Evolutionary conservation across 352 stramenopile species (phyloP).

Genomic region (Globisporangium echinulatum): DNA sequence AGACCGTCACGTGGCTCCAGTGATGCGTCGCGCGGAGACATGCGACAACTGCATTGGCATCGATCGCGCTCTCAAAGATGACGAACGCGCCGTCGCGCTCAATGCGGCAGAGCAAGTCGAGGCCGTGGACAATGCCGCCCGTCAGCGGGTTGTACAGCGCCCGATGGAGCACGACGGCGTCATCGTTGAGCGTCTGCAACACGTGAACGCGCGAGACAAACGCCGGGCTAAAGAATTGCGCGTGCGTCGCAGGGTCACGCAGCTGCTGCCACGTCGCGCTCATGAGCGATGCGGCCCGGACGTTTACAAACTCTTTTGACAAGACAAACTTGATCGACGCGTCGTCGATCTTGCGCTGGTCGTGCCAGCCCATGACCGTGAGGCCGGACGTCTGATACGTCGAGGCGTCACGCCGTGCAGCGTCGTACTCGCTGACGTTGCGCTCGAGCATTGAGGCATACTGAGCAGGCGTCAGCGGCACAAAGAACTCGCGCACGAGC

Average conservation of each 20-base stretch:
- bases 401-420: constrained; percentile 14
- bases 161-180: constrained; percentile 47
- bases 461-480: constrained; percentile 17
- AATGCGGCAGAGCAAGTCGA: constrained; percentile 51
- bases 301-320: constrained; percentile 36
- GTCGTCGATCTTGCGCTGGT: constrained; percentile 34
- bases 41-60: constrained; percentile 46
- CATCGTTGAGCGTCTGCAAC: constrained; percentile 44
- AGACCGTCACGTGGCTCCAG: constrained; percentile 45
- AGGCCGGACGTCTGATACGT: constrained; percentile 25
- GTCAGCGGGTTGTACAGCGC: constrained; percentile 53
- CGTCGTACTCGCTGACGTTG: constrained; percentile 25
- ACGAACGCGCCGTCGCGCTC: constrained; percentile 40
- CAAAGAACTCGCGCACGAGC: constrained; percentile 35
- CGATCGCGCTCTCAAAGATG: constrained; percentile 44
- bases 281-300: constrained; percentile 25
- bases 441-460: constrained; percentile 15
- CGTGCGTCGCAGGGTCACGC: constrained; percentile 23
- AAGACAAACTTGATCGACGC: constrained; percentile 36
- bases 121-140: constrained; percentile 37
- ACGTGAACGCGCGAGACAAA: constrained; percentile 37
- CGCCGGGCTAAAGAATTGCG: constrained; percentile 28
- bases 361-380: constrained; percentile 47
- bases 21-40: constrained; percentile 41
- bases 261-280: constrained; percentile 32